Conservation (phyloP, 768 basidiomycete genomes). For the Xerocomellus intermedius region DNA sequence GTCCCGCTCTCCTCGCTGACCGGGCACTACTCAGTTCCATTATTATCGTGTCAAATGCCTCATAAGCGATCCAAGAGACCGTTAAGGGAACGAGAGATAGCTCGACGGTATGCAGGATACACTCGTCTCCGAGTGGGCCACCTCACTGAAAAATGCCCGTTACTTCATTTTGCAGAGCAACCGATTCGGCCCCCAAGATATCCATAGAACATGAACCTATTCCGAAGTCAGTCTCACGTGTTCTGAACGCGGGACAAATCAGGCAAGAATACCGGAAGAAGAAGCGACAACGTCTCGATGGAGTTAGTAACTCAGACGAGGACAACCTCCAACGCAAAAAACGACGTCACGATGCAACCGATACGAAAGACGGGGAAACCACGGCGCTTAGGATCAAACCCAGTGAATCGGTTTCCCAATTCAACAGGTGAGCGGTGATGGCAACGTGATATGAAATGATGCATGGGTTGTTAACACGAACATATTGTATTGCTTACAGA, state of each 20-base stretch:
- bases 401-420: slow-evolving; percentile 73
- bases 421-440: slow-evolving; percentile 57
- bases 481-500: slow-evolving; percentile 36
- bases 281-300: slow-evolving; percentile 37
- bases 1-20: not conserved
- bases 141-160: not conserved
- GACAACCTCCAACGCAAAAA: slow-evolving; percentile 30
- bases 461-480: slow-evolving; percentile 6
- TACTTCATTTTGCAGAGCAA: slow-evolving; percentile 38
- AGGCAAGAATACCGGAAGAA: slow-evolving; percentile 54
- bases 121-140: not conserved
- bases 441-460: slow-evolving; percentile 9
- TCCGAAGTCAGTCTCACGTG: slow-evolving; percentile 65
- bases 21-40: slow-evolving; percentile 7
- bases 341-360: slow-evolving; percentile 23
- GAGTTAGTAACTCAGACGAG: slow-evolving; percentile 30
- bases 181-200: slow-evolving; percentile 49
- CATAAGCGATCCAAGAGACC: slow-evolving; percentile 63
- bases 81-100: slow-evolving; percentile 42
- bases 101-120: slow-evolving; percentile 39
- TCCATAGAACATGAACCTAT: slow-evolving; percentile 54
- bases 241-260: slow-evolving; percentile 61
- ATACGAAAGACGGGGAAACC: slow-evolving; percentile 9
- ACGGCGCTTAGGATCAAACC: slow-evolving; percentile 51
- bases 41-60: slow-evolving; percentile 48